Percentiles rank a stretch among this genome's conserved stretches.
phyloP scores from a whole-genome alignment of 768 basidiomycete species.

The Xerocomellus dryophilus region DNA sequence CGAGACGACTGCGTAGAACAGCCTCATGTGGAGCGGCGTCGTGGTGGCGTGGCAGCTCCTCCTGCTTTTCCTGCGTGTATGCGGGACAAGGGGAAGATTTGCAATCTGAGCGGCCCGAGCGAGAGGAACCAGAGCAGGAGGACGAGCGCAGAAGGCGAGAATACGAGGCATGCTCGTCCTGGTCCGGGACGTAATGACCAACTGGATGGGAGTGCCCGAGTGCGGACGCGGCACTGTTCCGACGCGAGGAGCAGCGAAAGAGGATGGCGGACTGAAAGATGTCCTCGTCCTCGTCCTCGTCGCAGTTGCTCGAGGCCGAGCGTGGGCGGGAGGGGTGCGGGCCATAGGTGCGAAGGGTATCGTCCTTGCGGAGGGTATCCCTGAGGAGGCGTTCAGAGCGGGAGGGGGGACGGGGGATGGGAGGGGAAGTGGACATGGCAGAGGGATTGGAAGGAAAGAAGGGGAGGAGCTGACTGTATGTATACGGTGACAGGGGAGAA shows the following conservation, averaged over 20 bases:
- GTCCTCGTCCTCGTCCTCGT: conserved; percentile 28
- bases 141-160: conserved; percentile 26
- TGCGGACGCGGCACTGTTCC: conserved; percentile 20
- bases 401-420: conserved; percentile 40
- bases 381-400: conserved; percentile 56
- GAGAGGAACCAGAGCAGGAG: conserved; percentile 28
- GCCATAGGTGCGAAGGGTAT: conserved; percentile 34
- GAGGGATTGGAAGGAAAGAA: conserved; percentile 11
- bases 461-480: conserved; percentile 8
- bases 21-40: conserved; percentile 49
- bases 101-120: conserved; percentile 21
- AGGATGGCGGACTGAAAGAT: conserved; percentile 30
- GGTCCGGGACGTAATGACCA: conserved; percentile 35
- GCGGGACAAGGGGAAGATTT: conserved; percentile 14
- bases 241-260: conserved; percentile 20
- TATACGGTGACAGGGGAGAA: conserved; percentile 29
- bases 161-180: conserved; percentile 27
- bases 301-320: conserved; percentile 25
- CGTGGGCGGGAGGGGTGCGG: conserved; percentile 22
- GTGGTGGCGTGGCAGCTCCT: conserved; percentile 21
- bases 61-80: conserved; percentile 18
- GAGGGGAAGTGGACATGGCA: conserved; percentile 12
- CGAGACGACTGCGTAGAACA: conserved; percentile 50
- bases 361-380: conserved; percentile 53
- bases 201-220: conserved; percentile 6